Evolutionary conservation across 225 moss, liverwort and hornwort species (phyloP).

Genomic region (Climacium dendroides): DNA sequence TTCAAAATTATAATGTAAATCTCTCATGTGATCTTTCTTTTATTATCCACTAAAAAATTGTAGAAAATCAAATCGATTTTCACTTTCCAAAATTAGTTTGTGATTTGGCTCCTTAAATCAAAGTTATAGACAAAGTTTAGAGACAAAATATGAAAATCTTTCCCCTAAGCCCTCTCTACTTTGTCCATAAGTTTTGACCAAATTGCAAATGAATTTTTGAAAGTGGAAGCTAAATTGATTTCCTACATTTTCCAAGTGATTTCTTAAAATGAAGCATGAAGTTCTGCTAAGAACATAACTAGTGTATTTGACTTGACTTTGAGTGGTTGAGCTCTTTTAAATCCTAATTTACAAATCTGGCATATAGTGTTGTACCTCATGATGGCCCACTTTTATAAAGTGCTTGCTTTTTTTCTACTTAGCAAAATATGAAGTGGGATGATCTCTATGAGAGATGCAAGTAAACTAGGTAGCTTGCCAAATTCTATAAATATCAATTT

Average conservation of each 20-base stretch:
- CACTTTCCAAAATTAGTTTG: rapidly evolving
- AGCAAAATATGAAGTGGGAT: neutral
- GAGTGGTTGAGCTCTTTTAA: neutral
- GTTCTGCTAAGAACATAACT: too few species aligned
- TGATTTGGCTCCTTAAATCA: neutral
- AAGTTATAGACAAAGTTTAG: neutral
- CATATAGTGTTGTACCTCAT: neutral
- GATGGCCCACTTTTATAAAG: neutral
- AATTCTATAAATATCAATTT: neutral
- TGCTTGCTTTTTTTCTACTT: neutral
- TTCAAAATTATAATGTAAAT: neutral
- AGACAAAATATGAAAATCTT: neutral
- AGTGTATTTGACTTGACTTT: neutral
- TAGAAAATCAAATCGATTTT: neutral
- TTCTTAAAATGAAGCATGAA: neutral
- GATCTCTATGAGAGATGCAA: neutral
- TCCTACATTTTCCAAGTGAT: rapidly evolving
- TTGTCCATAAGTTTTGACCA: neutral
- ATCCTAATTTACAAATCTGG: neutral
- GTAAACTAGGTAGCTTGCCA: neutral
- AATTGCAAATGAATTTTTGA: neutral
- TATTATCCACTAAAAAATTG: neutral
- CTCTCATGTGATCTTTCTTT: neutral
- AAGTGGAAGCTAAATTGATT: neutral
- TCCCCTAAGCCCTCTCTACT: neutral